Evolutionary conservation across 257 asterid species (phyloP).

Genomic region (Primulina eburnea): DNA sequence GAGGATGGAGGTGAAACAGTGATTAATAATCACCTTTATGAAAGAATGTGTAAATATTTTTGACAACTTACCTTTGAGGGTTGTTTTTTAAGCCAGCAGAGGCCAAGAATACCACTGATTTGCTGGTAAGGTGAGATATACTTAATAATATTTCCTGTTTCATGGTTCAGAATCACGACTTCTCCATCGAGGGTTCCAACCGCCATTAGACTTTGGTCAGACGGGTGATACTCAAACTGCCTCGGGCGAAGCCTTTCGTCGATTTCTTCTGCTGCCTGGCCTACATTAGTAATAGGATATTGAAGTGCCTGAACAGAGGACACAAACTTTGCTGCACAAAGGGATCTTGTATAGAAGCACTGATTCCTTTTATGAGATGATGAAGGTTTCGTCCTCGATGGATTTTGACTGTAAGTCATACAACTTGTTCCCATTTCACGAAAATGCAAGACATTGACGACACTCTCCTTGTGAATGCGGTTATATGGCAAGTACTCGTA

Average conservation of each 20-base stretch:
- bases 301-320: constrained; percentile 40
- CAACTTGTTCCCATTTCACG: constrained; percentile 55
- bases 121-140: constrained; percentile 38
- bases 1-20: neutral
- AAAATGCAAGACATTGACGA: constrained; percentile 20
- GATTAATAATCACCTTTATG: neutral
- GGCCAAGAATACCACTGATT: constrained; percentile 55
- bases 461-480: constrained; percentile 53
- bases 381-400: constrained; percentile 27
- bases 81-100: constrained; percentile 74
- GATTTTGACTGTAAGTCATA: constrained; percentile 9
- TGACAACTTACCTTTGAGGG: constrained; percentile 59
- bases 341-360: constrained; percentile 57
- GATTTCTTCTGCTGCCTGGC: constrained; percentile 21
- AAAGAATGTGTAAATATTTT: neutral
- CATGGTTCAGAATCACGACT: constrained; percentile 66
- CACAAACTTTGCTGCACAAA: constrained; percentile 61
- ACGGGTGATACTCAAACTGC: constrained; percentile 87
- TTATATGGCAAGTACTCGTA: constrained; percentile 70
- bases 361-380: constrained; percentile 36
- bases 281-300: constrained; percentile 34
- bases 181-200: constrained; percentile 89
- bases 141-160: constrained; percentile 44
- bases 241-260: constrained; percentile 58
- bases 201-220: constrained; percentile 72